phyloP scores from a whole-genome alignment of 2,329 filamentous ascomycete species.

The Aspergillus clavatus region DNA sequence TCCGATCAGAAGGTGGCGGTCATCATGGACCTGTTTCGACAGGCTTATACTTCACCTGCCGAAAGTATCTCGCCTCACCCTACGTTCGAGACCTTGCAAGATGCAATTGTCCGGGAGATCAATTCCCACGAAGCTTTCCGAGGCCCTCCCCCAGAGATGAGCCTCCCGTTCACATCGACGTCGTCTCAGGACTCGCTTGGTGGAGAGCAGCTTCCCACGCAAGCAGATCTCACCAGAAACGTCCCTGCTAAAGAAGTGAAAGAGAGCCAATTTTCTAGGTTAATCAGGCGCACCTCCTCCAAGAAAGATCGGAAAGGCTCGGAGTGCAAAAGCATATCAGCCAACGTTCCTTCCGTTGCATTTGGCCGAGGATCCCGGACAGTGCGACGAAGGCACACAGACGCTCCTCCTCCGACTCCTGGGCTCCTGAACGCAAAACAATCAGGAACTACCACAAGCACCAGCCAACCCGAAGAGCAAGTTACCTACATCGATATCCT shows the following conservation, averaged over 20 bases:
- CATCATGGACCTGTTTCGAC: slow-evolving; percentile 40
- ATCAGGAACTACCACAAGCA: slow-evolving; percentile 5
- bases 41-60: slow-evolving; percentile 30
- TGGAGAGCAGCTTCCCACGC: slow-evolving; percentile 5
- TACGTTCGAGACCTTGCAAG: slow-evolving; percentile 40
- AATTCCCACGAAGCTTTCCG: slow-evolving; percentile 43
- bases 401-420: slow-evolving; percentile 34
- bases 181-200: slow-evolving; percentile 22
- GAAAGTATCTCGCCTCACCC: slow-evolving; percentile 28
- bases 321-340: slow-evolving; percentile 30
- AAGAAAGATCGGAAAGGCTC: slow-evolving; percentile 24
- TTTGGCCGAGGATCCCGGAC: slow-evolving; percentile 18
- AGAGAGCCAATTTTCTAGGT: slow-evolving; percentile 28
- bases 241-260: slow-evolving; percentile 28
- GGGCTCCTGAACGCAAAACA: slow-evolving; percentile 23
- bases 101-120: slow-evolving; percentile 42
- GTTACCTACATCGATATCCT: slow-evolving; percentile 30
- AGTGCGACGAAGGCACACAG: slow-evolving; percentile 36
- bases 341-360: slow-evolving; percentile 19
- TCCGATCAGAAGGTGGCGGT: slow-evolving; percentile 34
- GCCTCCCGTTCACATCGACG: slow-evolving; percentile 32
- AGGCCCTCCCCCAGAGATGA: slow-evolving; percentile 26
- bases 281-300: slow-evolving; percentile 30
- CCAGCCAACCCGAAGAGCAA: slow-evolving; percentile 11
- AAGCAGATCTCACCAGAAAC: slow-evolving; percentile 20